phyloP scores from a whole-genome alignment of 495 filamentous ascomycete species.

The Xylaria grammica region DNA sequence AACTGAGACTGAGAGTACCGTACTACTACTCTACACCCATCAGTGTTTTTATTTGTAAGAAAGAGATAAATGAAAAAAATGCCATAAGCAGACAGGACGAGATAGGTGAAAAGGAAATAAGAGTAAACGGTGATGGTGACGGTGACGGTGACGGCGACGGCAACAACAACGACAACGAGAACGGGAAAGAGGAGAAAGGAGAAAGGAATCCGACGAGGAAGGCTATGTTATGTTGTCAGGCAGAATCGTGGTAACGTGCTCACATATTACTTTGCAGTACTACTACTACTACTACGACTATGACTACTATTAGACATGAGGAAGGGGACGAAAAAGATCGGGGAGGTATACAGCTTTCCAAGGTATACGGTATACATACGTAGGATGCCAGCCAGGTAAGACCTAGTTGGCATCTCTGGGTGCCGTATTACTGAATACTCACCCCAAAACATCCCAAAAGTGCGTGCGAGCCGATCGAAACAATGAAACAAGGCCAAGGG shows the following conservation, averaged over 20 bases:
- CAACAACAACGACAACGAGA: neutral
- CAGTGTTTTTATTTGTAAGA: too few relatives aligned
- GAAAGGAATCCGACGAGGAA: constrained; percentile 13
- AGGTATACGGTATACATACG: too few relatives aligned
- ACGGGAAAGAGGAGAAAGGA: constrained; percentile 2
- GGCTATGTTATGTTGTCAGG: constrained; percentile 12
- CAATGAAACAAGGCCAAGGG: constrained; percentile 21
- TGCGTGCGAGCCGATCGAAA: constrained; percentile 1
- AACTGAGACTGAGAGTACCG: too few relatives aligned
- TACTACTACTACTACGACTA: too few relatives aligned
- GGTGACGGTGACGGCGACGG: too few relatives aligned
- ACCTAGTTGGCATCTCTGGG: neutral
- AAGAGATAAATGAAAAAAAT: too few relatives aligned
- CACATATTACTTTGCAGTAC: too few relatives aligned
- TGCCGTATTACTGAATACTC: neutral
- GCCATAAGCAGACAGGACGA: too few relatives aligned
- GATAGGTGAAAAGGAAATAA: constrained; percentile 5
- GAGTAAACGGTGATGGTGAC: neutral
- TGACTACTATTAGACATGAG: constrained; percentile 8
- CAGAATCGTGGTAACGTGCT: constrained; percentile 17
- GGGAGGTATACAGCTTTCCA: constrained; percentile 12
- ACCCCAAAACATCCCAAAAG: neutral
- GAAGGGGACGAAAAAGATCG: constrained; percentile 1
- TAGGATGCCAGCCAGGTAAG: neutral
- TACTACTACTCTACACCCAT: too few relatives aligned